Conservation (phyloP, 2,329 filamentous ascomycete species). For the Colletotrichum liriopes region DNA sequence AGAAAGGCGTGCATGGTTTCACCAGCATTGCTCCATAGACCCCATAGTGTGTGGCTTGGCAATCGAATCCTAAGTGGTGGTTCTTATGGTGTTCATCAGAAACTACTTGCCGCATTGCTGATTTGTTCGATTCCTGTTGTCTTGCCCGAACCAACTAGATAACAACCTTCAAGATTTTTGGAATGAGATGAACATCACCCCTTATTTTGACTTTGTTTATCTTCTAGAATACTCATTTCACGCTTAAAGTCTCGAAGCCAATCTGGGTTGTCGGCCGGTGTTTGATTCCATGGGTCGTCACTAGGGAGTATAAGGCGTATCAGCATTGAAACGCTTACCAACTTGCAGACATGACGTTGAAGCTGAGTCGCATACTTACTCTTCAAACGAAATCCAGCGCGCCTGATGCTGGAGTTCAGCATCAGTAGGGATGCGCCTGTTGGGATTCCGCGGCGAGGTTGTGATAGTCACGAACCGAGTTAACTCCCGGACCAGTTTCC, state of each 20-base stretch:
- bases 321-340: not conserved
- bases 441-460: conserved; percentile 50
- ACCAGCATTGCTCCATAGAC: not conserved
- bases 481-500: conserved; percentile 44
- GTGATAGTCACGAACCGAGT: conserved; percentile 43
- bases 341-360: no score
- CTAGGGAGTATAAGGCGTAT: not conserved
- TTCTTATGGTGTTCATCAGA: no score
- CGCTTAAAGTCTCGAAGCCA: conserved; percentile 49
- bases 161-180: no score
- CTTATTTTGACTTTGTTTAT: not conserved
- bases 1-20: not conserved
- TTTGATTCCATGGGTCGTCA: conserved; percentile 59
- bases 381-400: conserved; percentile 51
- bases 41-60: no score
- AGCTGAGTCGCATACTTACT: conserved; percentile 39
- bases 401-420: conserved; percentile 54
- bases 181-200: not conserved
- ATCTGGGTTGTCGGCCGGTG: conserved; percentile 53
- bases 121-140: no score
- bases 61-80: no score
- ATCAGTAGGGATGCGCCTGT: conserved; percentile 52
- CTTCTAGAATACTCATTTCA: conserved; percentile 26
- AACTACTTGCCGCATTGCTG: no score
- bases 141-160: no score